Evolutionary conservation across 768 basidiomycete species (phyloP), one percentile per base, ranked within the genome.

Genomic region (Pisolithus sp.): DNA sequence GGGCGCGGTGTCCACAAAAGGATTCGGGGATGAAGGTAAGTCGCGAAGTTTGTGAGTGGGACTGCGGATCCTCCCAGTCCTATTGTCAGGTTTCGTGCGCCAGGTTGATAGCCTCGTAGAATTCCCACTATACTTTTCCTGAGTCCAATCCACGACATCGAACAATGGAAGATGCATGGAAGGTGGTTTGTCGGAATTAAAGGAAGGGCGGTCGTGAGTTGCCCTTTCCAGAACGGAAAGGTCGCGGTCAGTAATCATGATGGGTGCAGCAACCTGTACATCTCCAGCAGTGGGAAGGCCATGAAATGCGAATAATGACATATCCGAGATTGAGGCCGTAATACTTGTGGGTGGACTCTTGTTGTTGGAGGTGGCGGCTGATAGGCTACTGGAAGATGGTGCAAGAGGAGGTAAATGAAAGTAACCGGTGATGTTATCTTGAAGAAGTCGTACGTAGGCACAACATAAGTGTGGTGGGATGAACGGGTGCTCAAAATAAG

Each of bases 171-270:
- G 68, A 5, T 51, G 52, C 38, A 65, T 53, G 20, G 59, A 51
- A 18, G 46, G 47, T n/a, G 62, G 62, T 42, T 48, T 54, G 37
- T 59, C 56, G 21, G 52, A 56, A 50, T 51, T 42, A 8, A 67
- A 54, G 37, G 63, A 62, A 20, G 78, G 78, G 50, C 79, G 77
- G 39, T 60, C 45, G 59, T 80, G 79, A 6, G 54, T 52, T 18
- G 63, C 48, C 34, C 73, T 57, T 64, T 87, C 86, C 54, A 88
- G 86, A 6, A 67, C 67, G 13, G 72, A 62, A 17, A 94, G 77
- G 55, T 80, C 67, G n/a, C 75, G 76, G 60, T 94, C 93, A 9
- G 82, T 83, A 45, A 93, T 77, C 17, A 95, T 60, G 41, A 95
- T 68, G 12, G 92, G 92, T 13, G 77, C 74, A 23, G 82, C 78